phyloP scores from a whole-genome alignment of 1,139 yeast species.

The Geotrichum phurueaensis region DNA sequence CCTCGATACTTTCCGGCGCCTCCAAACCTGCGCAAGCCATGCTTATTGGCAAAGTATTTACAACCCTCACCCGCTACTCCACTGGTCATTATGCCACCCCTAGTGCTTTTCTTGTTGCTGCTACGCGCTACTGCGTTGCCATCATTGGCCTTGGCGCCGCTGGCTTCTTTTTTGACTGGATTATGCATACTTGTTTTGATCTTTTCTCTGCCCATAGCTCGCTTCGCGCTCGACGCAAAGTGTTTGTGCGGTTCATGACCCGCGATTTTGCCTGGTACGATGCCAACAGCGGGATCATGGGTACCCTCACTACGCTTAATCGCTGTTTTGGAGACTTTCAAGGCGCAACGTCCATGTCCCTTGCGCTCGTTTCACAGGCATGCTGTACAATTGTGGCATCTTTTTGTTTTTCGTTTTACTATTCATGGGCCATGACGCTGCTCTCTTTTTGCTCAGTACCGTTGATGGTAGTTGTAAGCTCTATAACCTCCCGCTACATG shows the following conservation, averaged over 20 bases:
- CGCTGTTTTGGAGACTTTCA: slow-evolving; percentile 67
- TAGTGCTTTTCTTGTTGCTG: slow-evolving; percentile 39
- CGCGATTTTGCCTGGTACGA: slow-evolving; percentile 48
- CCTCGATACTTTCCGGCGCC: slow-evolving; percentile 43
- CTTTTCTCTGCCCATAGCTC: slow-evolving; percentile 69
- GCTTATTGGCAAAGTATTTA: slow-evolving; percentile 60
- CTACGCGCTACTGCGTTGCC: slow-evolving; percentile 32
- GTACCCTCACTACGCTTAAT: slow-evolving; percentile 59
- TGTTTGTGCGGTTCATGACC: slow-evolving; percentile 36
- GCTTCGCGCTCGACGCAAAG: slow-evolving; percentile 44
- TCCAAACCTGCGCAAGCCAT: slow-evolving; percentile 61
- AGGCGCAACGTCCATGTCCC: slow-evolving; percentile 60
- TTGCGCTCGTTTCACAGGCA: slow-evolving; percentile 53
- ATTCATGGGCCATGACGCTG: slow-evolving; percentile 80
- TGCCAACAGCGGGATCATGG: slow-evolving; percentile 40
- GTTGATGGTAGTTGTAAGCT: slow-evolving; percentile 47
- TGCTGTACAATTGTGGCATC: slow-evolving; percentile 50
- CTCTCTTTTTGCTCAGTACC: slow-evolving; percentile 71
- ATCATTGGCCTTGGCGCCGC: slow-evolving; percentile 56
- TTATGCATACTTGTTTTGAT: slow-evolving; percentile 59
- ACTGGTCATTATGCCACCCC: slow-evolving; percentile 28
- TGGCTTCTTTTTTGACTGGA: slow-evolving; percentile 48
- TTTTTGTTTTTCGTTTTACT: slow-evolving; percentile 60
- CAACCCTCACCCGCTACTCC: slow-evolving; percentile 42
- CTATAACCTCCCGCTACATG: slow-evolving; percentile 48